Base-by-base conservation (phyloP, 2,329 filamentous ascomycete genomes). In the Fusarium chuoi region DNA sequence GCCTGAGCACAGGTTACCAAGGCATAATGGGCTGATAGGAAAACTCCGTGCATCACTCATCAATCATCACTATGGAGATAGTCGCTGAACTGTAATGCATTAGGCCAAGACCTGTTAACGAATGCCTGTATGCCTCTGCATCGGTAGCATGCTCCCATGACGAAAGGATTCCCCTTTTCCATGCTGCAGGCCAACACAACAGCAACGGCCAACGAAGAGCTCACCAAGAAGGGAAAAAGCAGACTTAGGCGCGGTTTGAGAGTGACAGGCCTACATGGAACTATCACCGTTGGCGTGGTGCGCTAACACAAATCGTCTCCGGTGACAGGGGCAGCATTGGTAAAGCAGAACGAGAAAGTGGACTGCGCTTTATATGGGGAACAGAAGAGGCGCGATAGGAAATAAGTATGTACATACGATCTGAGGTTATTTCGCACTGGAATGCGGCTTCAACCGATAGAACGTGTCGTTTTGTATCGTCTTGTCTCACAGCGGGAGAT, bases 221-320 rank as follows among this genome's bases (percentile, higher is more conserved):
- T 68, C 38, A 24, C 54, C 46, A 22, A 35, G 24, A 62, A 56
- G 36, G 67, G 36, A 41, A 57, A 70, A 46, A 41, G 2, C 17
- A 61, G 26, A 49, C 41, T 51, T n/a, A 48, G 12, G 46, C 62
- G 49, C 46, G 46, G 48, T 55, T 74, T 71, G 55, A 44, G 57
- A 59, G 56, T 67, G 66, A 71, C 58, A 63, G 33, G 62, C 57
- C 57, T 64, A 38, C 62, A 68, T 74, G 67, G 52, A 52, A 62
- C 71, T 62, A 74, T 74, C 46, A 59, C 24, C 33, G 35, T 56
- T 73, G 70, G 70, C 39, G 67, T 28, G 45, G 24, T 55, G 52
- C 71, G 71, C 71, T 74, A 74, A 57, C 24, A 56, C 28, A 46
- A 60, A 49, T 65, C 38, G 59, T 48, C 39, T 45, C 46, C 68